phyloP scores from a whole-genome alignment of 2,329 filamentous ascomycete genomes.

The Aulographum hederae region DNA sequence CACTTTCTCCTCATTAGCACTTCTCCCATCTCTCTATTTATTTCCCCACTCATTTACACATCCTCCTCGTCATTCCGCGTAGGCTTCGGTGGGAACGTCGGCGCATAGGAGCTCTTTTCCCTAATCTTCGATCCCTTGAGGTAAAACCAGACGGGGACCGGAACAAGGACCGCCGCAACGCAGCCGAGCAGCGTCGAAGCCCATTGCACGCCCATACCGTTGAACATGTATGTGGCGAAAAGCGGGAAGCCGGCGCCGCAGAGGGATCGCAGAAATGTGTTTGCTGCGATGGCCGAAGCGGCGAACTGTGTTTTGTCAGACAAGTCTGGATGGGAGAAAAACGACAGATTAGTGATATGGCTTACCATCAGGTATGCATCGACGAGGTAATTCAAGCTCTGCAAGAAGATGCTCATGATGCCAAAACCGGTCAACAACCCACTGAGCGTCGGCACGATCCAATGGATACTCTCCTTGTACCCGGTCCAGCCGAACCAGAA shows the following conservation, averaged over 20 bases:
- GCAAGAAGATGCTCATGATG: conserved; percentile 38
- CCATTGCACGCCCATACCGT: conserved; percentile 32
- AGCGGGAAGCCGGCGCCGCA: conserved; percentile 33
- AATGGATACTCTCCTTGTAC: conserved; percentile 23
- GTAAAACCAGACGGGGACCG: conserved; percentile 26
- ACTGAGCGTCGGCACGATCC: conserved; percentile 20
- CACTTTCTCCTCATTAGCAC: too few species aligned
- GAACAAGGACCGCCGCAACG: conserved; percentile 22
- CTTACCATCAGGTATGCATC: conserved; percentile 39
- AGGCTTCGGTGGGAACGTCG: conserved; percentile 9
- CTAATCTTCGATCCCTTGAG: conserved; percentile 24
- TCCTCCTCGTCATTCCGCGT: neutral
- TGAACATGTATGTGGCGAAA: conserved; percentile 37
- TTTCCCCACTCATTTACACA: too few species aligned
- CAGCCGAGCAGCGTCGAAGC: conserved; percentile 25
- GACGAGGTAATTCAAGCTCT: conserved; percentile 39
- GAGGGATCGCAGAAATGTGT: conserved; percentile 33
- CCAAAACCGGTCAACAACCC: conserved; percentile 39
- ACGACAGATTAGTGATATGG: too few species aligned
- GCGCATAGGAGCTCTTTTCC: conserved; percentile 23
- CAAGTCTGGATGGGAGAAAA: conserved; percentile 1
- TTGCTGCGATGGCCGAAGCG: conserved; percentile 35
- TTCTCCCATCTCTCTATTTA: too few species aligned
- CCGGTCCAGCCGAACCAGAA: conserved; percentile 24
- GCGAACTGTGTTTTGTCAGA: conserved; percentile 24